Percentiles rank a stretch among this genome's conserved stretches.
Evolutionary conservation across 2,329 filamentous ascomycete genomes (phyloP).

Genomic region (Microsporum canis): DNA sequence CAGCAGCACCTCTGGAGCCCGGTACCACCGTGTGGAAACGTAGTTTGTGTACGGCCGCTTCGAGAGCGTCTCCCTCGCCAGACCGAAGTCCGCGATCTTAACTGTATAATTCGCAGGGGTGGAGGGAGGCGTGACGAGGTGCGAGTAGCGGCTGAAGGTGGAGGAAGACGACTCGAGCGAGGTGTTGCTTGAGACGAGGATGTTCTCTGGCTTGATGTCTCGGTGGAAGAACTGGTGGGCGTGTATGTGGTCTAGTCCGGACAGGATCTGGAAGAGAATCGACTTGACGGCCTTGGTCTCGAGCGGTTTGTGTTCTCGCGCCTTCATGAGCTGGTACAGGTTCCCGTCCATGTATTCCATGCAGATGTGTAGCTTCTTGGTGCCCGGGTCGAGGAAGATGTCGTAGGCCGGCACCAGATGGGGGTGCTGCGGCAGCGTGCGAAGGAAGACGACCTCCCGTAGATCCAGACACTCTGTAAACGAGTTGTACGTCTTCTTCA

Average conservation of each 20-base stretch:
- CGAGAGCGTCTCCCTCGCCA: constrained; percentile 94
- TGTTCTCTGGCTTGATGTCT: constrained; percentile 98
- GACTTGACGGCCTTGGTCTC: constrained; percentile 92
- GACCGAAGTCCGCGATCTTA: constrained; percentile 96
- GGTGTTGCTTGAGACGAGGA: constrained; percentile 83
- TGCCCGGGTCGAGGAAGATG: constrained; percentile 94
- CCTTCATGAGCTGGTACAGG: constrained; percentile 97
- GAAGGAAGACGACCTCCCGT: constrained; percentile 90
- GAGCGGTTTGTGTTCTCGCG: constrained; percentile 85
- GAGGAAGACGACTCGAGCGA: constrained; percentile 60
- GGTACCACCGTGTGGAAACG: constrained; percentile 93
- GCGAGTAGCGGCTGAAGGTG: constrained; percentile 84
- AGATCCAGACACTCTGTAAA: constrained; percentile 83
- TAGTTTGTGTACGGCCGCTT: constrained; percentile 96
- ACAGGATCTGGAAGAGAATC: constrained; percentile 93
- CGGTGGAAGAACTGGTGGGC: constrained; percentile 96
- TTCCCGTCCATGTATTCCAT: constrained; percentile 99
- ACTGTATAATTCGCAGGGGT: constrained; percentile 90
- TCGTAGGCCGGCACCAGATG: constrained; percentile 96
- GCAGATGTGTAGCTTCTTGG: constrained; percentile 89
- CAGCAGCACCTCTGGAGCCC: constrained; percentile 83
- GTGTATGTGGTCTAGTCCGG: constrained; percentile 93
- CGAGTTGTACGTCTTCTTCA: constrained; percentile 99
- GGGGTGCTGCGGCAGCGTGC: constrained; percentile 72
- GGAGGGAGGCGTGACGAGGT: constrained; percentile 84